Evolutionary conservation across 768 basidiomycete genomes (phyloP).

Genomic region (Auricularia sp.): DNA sequence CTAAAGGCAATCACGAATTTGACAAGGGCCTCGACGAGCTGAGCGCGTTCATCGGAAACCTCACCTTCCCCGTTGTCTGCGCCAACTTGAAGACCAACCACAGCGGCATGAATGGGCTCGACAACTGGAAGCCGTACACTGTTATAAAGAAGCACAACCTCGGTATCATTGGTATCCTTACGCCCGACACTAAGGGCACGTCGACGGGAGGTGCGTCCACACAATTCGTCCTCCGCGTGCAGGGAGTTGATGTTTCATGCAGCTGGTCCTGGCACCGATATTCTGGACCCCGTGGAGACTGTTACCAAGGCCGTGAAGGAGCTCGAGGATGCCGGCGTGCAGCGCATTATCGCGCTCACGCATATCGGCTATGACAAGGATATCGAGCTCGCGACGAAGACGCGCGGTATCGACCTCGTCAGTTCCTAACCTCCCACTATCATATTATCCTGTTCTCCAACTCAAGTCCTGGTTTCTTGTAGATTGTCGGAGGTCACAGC

Average conservation of each 20-base stretch:
- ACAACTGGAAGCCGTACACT: slow-evolving; percentile 29
- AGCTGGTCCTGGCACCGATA: slow-evolving; percentile 28
- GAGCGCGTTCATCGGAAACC: slow-evolving; percentile 13
- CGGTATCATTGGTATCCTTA: slow-evolving; percentile 34
- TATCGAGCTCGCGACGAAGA: slow-evolving; percentile 29
- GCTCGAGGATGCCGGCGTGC: slow-evolving; percentile 24
- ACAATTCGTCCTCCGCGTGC: too few species aligned
- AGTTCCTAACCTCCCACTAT: too few species aligned
- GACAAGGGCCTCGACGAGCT: slow-evolving; percentile 27
- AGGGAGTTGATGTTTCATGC: slow-evolving; percentile 4
- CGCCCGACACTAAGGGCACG: slow-evolving; percentile 28
- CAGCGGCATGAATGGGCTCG: slow-evolving; percentile 16
- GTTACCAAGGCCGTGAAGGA: slow-evolving; percentile 28
- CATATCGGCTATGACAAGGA: slow-evolving; percentile 38
- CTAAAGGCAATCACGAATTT: slow-evolving; percentile 32
- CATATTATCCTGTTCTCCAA: too few species aligned
- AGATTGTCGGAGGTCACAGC: slow-evolving; percentile 33
- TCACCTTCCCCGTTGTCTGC: slow-evolving; percentile 35
- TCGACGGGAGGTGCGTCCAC: slow-evolving; percentile 10
- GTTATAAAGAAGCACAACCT: slow-evolving; percentile 30
- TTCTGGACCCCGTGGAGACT: slow-evolving; percentile 28
- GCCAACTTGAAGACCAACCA: slow-evolving; percentile 34
- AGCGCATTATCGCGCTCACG: slow-evolving; percentile 34
- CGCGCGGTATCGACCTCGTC: slow-evolving; percentile 27
- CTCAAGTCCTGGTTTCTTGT: too few species aligned